phyloP scores from a whole-genome alignment of 768 basidiomycete genomes.

The Agrocybe chaxingu region DNA sequence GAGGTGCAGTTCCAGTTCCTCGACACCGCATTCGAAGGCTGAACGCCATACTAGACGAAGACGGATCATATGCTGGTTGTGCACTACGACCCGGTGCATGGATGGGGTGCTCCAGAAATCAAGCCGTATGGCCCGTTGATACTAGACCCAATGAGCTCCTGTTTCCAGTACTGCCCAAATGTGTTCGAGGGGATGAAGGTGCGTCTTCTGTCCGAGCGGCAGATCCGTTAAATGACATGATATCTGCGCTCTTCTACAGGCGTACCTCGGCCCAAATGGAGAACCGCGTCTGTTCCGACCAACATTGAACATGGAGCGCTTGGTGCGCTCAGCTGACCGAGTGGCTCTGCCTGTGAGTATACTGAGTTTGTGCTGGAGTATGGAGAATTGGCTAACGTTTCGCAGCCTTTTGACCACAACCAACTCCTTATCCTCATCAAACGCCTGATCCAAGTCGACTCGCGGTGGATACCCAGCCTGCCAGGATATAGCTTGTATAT shows the following conservation, averaged over 20 bases:
- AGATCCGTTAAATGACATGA: too few relatives aligned
- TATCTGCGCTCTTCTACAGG: constrained; percentile 32
- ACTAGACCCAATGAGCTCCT: constrained; percentile 70
- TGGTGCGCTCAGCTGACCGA: constrained; percentile 65
- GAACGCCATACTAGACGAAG: constrained; percentile 35
- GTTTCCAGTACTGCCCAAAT: constrained; percentile 84
- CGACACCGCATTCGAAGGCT: background rate
- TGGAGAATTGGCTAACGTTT: background rate
- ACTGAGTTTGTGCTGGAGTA: background rate
- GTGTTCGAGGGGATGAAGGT: constrained; percentile 88
- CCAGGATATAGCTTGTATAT: constrained; percentile 84
- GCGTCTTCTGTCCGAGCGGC: constrained; percentile 1
- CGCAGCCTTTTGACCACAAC: constrained; percentile 67
- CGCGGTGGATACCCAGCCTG: constrained; percentile 79
- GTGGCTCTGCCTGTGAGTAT: constrained; percentile 66
- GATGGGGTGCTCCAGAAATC: constrained; percentile 74
- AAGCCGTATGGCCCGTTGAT: constrained; percentile 68
- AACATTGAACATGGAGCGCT: constrained; percentile 79
- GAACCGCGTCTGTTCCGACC: constrained; percentile 79
- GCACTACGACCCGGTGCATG: constrained; percentile 56
- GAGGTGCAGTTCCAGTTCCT: constrained; percentile 29
- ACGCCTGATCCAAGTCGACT: constrained; percentile 65
- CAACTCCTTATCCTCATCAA: constrained; percentile 72
- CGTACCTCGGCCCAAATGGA: constrained; percentile 70
- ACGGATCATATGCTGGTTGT: constrained; percentile 79